A percentile compares a stretch with the other conserved stretches of the same genome.
These are phyloP conservation scores for Vinca minor DNA, from an alignment of 257 asterid genomes.

Conservation along the genomic window DNA sequence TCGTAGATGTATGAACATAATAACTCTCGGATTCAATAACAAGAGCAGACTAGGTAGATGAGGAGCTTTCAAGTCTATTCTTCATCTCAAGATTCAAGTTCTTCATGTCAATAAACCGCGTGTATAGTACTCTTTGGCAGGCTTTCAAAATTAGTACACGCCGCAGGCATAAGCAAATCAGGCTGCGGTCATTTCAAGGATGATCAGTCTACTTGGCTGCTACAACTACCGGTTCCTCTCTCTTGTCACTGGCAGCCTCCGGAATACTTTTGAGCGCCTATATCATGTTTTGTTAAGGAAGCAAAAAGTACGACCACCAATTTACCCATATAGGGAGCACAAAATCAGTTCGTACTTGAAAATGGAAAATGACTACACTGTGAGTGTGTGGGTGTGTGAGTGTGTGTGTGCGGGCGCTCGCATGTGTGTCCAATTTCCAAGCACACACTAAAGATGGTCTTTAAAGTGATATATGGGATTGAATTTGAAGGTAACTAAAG, in stretches of 20 bases:
- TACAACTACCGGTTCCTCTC: slow-evolving; percentile 13
- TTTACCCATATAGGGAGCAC: neutral
- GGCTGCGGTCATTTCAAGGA: neutral
- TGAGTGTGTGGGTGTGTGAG: no score
- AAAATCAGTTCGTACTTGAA: neutral
- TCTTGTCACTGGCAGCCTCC: slow-evolving; percentile 28
- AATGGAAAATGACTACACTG: no score
- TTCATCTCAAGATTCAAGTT: neutral
- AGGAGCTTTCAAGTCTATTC: neutral
- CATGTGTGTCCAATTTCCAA: no score
- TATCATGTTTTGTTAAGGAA: slow-evolving; percentile 9
- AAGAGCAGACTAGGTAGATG: neutral
- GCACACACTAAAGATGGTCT: neutral
- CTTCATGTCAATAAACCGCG: neutral
- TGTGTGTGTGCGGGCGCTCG: no score
- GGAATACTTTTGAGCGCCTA: slow-evolving; percentile 58
- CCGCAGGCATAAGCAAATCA: no score
- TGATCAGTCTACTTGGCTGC: slow-evolving; percentile 13
- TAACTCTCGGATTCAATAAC: neutral
- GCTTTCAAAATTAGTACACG: neutral
- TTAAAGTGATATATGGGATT: neutral
- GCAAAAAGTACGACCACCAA: neutral
- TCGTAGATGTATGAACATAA: neutral
- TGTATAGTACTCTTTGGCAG: neutral
- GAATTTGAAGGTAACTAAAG: neutral